A percentile compares a stretch with the other conserved stretches of the same genome.
Evolutionary conservation across 2,329 filamentous ascomycete species (phyloP).

Genomic region (Microdochium bolleyi): DNA sequence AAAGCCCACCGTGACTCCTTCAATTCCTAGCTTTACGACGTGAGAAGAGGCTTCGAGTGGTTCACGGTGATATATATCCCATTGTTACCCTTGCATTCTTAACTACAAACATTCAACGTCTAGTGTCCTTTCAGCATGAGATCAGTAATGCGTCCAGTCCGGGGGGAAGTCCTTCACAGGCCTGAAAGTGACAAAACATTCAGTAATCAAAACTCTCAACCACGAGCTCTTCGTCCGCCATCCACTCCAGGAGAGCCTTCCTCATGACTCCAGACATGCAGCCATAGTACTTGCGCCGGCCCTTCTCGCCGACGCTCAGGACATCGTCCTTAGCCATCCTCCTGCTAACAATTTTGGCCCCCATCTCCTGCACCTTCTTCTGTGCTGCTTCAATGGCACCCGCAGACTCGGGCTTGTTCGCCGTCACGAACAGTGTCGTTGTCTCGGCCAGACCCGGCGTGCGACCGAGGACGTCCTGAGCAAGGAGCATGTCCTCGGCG

Average conservation of each 20-base stretch:
- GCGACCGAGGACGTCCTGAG: slow-evolving; percentile 46
- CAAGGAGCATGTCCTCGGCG: slow-evolving; percentile 53
- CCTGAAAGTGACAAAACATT: slow-evolving; percentile 7
- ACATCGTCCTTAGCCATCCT: slow-evolving; percentile 35
- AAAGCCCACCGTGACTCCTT: too few species aligned
- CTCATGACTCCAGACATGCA: slow-evolving; percentile 37
- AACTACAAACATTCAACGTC: too few species aligned
- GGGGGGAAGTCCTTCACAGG: too few species aligned
- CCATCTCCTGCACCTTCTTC: slow-evolving; percentile 23
- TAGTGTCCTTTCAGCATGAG: too few species aligned
- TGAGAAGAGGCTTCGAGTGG: too few species aligned
- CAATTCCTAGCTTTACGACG: too few species aligned
- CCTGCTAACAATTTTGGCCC: slow-evolving; percentile 23
- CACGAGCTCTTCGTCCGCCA: slow-evolving; percentile 43
- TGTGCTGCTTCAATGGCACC: slow-evolving; percentile 25
- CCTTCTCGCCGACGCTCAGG: slow-evolving; percentile 23
- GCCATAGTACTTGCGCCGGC: slow-evolving; percentile 42
- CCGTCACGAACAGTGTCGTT: slow-evolving; percentile 60
- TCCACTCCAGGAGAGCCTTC: slow-evolving; percentile 37
- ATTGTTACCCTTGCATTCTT: too few species aligned
- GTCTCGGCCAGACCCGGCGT: slow-evolving; percentile 41
- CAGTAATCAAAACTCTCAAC: slow-evolving; percentile 57
- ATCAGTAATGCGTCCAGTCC: background rate
- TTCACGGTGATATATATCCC: too few species aligned
- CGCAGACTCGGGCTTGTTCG: slow-evolving; percentile 13